Percentiles rank a stretch among this genome's conserved stretches.
phyloP scores from a whole-genome alignment of 257 asterid species.

The Echites panduratus region DNA sequence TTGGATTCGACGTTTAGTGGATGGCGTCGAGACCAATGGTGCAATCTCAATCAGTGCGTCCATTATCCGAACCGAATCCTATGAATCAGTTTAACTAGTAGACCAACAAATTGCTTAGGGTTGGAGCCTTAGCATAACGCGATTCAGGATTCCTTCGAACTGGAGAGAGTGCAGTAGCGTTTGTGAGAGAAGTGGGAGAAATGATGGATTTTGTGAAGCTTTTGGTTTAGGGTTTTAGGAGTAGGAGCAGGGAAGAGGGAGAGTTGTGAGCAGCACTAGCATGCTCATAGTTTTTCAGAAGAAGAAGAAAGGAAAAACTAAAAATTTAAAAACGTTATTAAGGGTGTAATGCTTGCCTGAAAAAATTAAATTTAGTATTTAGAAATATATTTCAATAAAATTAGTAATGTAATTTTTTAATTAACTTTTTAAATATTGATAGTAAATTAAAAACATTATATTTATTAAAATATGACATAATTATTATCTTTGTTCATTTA shows the following conservation, averaged over 20 bases:
- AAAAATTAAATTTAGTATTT: too few species aligned
- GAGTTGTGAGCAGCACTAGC: background rate
- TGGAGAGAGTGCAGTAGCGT: background rate
- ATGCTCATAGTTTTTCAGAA: too few species aligned
- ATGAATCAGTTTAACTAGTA: background rate
- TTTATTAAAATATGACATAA: too few species aligned
- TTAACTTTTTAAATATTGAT: too few species aligned
- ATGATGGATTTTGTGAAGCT: background rate
- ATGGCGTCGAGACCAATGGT: slow-evolving; percentile 52
- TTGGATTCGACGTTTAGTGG: slow-evolving; percentile 62
- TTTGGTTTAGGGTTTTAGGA: slow-evolving; percentile 16
- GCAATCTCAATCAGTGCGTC: slow-evolving; percentile 48
- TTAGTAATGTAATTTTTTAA: too few species aligned
- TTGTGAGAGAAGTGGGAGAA: background rate
- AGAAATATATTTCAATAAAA: too few species aligned
- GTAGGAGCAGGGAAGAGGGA: background rate
- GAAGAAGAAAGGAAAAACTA: too few species aligned
- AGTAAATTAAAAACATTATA: too few species aligned
- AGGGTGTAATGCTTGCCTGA: too few species aligned
- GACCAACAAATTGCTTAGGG: background rate
- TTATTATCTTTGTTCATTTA: too few species aligned
- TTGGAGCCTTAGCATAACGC: background rate
- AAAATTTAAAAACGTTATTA: too few species aligned
- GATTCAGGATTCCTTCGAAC: background rate
- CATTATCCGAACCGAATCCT: slow-evolving; percentile 24